These are phyloP conservation scores for Aotearoamyces nothofagi DNA, from an alignment of 2,329 filamentous ascomycete genomes.

Conservation along the genomic window DNA sequence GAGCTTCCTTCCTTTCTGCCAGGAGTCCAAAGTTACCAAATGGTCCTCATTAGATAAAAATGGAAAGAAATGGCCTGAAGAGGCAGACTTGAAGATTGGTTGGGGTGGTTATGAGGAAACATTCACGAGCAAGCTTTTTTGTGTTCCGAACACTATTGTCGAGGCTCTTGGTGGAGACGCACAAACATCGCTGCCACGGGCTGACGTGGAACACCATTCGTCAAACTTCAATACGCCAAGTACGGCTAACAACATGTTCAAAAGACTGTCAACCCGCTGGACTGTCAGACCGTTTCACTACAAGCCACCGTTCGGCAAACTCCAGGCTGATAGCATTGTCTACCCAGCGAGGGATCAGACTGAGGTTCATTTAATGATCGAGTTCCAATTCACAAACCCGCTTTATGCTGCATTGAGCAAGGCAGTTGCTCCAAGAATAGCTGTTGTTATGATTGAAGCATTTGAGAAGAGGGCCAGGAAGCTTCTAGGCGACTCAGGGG, in stretches of 20 bases:
- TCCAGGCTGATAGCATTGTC: constrained; percentile 14
- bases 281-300: constrained; percentile 36
- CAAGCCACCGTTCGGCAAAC: constrained; percentile 25
- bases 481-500: constrained; percentile 25
- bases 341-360: constrained; percentile 34
- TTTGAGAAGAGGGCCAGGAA: constrained; percentile 70
- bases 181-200: constrained; percentile 25
- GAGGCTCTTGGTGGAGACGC: constrained; percentile 59
- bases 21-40: constrained; percentile 57
- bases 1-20: constrained; percentile 85
- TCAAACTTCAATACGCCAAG: constrained; percentile 20
- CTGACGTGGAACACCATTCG: constrained; percentile 25
- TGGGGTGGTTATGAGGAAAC: constrained; percentile 73
- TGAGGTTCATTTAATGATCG: constrained; percentile 60
- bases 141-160: constrained; percentile 55
- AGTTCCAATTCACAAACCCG: constrained; percentile 80
- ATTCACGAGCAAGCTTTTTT: constrained; percentile 69
- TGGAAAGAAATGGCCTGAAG: constrained; percentile 44
- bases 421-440: constrained; percentile 71
- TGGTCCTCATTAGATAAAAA: constrained; percentile 43
- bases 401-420: constrained; percentile 70
- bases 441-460: constrained; percentile 77
- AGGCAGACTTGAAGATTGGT: constrained; percentile 69
- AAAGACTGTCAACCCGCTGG: constrained; percentile 57
- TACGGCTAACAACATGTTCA: constrained; percentile 40